Evolutionary conservation across 2,329 filamentous ascomycete species (phyloP).

Genomic region (Diplodia corticola): DNA sequence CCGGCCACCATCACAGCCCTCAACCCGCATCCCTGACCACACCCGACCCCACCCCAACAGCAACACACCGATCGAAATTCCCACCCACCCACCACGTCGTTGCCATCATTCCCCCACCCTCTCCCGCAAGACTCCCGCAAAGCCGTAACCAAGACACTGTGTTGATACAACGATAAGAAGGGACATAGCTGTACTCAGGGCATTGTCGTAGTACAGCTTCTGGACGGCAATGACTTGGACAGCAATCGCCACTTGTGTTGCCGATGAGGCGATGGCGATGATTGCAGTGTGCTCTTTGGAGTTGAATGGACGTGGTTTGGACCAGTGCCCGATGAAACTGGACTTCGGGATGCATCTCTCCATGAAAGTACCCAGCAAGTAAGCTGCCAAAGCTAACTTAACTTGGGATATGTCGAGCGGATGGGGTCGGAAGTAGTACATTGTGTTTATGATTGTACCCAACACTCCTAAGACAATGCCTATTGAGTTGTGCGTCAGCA

Average conservation of each 20-base stretch:
- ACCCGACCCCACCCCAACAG: not conserved
- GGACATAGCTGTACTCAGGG: not conserved
- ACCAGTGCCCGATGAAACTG: conserved; percentile 33
- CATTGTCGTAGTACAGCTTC: conserved; percentile 23
- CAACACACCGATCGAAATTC: conserved; percentile 23
- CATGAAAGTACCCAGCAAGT: conserved; percentile 46
- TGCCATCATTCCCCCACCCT: conserved; percentile 24
- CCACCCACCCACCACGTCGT: too few species aligned
- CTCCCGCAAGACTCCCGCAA: conserved; percentile 24
- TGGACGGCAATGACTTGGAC: conserved; percentile 23
- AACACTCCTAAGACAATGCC: not conserved
- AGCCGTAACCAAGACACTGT: conserved; percentile 25
- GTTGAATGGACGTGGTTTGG: conserved; percentile 45
- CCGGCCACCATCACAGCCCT: not conserved
- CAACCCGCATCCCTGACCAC: conserved; percentile 15
- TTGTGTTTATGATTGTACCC: conserved; percentile 26
- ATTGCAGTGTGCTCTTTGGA: conserved; percentile 38
- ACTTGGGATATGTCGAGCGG: conserved; percentile 47
- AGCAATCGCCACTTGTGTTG: conserved; percentile 21
- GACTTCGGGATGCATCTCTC: conserved; percentile 38
- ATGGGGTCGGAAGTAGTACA: conserved; percentile 53
- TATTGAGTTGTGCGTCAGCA: not conserved
- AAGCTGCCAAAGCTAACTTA: conserved; percentile 49
- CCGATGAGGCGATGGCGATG: conserved; percentile 24
- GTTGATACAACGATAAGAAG: conserved; percentile 24